Evolutionary conservation across 192 early-diverging fungal species (phyloP).

Genomic region (Physocladia obscura): DNA sequence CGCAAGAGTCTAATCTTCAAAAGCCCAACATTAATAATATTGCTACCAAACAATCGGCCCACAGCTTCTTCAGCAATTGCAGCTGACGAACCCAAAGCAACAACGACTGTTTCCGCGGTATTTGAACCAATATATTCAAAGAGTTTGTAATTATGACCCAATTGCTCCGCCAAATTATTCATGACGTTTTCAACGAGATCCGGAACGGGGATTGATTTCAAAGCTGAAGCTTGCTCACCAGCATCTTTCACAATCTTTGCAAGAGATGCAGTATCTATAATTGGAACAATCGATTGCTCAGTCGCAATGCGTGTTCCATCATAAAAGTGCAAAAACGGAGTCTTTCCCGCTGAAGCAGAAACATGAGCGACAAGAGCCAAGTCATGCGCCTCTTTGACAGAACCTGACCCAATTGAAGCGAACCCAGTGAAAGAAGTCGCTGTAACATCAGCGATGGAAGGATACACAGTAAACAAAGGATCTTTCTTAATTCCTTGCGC

Average conservation of each 20-base stretch:
- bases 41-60: slow-evolving; percentile 30
- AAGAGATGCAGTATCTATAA: slow-evolving; percentile 52
- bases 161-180: slow-evolving; percentile 36
- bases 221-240: not conserved
- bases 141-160: slow-evolving; percentile 66
- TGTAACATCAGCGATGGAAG: slow-evolving; percentile 71
- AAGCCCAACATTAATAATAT: slow-evolving; percentile 60
- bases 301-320: slow-evolving; percentile 66
- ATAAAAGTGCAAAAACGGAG: slow-evolving; percentile 81
- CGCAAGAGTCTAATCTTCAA: slow-evolving; percentile 77
- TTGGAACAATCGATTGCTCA: slow-evolving; percentile 50
- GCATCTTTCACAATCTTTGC: slow-evolving; percentile 42
- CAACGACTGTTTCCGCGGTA: slow-evolving; percentile 75
- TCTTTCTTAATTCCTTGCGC: slow-evolving; percentile 65
- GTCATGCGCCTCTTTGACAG: slow-evolving; percentile 87
- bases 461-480: slow-evolving; percentile 48
- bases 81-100: slow-evolving; percentile 69
- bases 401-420: slow-evolving; percentile 69
- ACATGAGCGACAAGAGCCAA: slow-evolving; percentile 82
- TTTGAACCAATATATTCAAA: slow-evolving; percentile 81
- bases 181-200: slow-evolving; percentile 52
- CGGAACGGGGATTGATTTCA: slow-evolving; percentile 16
- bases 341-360: slow-evolving; percentile 54
- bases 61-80: slow-evolving; percentile 54
- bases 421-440: slow-evolving; percentile 78